Evolutionary conservation across 2,329 filamentous ascomycete species (phyloP).

Genomic region (Colletotrichum siamense): DNA sequence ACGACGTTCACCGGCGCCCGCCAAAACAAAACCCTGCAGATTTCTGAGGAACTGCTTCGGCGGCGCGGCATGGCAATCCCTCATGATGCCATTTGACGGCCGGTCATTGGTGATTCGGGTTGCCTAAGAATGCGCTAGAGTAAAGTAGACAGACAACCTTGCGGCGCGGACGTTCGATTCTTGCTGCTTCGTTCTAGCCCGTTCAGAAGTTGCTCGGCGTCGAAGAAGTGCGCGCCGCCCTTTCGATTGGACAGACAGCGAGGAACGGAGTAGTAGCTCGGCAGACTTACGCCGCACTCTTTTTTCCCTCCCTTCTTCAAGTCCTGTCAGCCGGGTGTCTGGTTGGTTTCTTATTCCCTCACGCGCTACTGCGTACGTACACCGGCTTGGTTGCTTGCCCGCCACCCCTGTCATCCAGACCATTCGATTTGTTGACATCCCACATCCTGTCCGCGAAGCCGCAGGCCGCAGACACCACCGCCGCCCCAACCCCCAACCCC

Average conservation of each 20-base stretch:
- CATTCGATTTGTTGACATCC: slow-evolving; percentile 19
- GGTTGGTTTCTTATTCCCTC: background rate
- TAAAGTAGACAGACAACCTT: background rate
- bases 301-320: background rate
- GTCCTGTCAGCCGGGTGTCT: background rate
- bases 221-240: background rate
- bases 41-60: background rate
- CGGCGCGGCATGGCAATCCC: background rate
- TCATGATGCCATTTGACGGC: slow-evolving; percentile 1
- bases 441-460: background rate
- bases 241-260: background rate
- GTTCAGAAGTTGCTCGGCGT: background rate
- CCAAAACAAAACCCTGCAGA: slow-evolving; percentile 4
- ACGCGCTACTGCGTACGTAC: background rate
- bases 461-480: background rate
- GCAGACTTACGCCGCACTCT: background rate
- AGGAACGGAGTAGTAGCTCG: background rate
- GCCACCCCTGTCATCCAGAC: slow-evolving; percentile 6
- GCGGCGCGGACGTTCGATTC: slow-evolving; percentile 3
- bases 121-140: background rate
- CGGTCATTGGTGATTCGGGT: background rate
- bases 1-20: background rate
- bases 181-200: background rate
- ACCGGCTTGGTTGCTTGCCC: background rate
- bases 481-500: slow-evolving; percentile 4